Base-by-base conservation (phyloP, 345 rosid species). In the Abelmoschus esculentus region DNA sequence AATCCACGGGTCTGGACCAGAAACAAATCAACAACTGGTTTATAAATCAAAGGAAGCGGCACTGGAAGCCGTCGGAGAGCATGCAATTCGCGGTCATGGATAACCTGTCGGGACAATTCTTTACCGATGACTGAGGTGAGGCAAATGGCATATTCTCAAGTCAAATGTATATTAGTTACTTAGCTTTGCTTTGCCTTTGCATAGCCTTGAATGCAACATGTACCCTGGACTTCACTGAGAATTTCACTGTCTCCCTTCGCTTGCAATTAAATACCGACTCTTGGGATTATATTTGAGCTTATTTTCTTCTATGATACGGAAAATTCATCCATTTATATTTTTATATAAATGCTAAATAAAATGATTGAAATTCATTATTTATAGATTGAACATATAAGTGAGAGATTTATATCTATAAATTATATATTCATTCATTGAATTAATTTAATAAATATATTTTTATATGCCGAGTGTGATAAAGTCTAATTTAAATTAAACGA, bases 1-100 rank as follows among this genome's bases (percentile, higher is more conserved):
- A 88, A 70, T 78, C 89, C 62, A 90, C 96, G 10, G 96, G 97
- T 0, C 73, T 90, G 67, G 97, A 90, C 79, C 97, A 87, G 79
- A 90, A 87, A 71, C 97, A 90, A 66, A 89, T 90, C 66, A 90
- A 90, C 70, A 90, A 90, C 52, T 90, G 97, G 97, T 90, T 90
- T 79, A 90, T 90, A 74, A 90, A 90, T 74, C 97, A 90, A 70
- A 77, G 97, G 74, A 90, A 90, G 75, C 86, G 96, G 1, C 96
- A 90, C 74, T 90, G 96, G 96, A 90, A 90, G 68, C 93, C 93
- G 28, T 82, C 91, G 1, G 91, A 90, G 71, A 83, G 85, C 79
- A 90, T 85, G 90, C 87, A 88, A 31, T 85, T 88, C 61, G 73
- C 77, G 42, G 79, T 85, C 58, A 75, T 83, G 87, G 89, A 86